Conservation (phyloP, 73 alveolate species). For the Halteria grandinella region DNA sequence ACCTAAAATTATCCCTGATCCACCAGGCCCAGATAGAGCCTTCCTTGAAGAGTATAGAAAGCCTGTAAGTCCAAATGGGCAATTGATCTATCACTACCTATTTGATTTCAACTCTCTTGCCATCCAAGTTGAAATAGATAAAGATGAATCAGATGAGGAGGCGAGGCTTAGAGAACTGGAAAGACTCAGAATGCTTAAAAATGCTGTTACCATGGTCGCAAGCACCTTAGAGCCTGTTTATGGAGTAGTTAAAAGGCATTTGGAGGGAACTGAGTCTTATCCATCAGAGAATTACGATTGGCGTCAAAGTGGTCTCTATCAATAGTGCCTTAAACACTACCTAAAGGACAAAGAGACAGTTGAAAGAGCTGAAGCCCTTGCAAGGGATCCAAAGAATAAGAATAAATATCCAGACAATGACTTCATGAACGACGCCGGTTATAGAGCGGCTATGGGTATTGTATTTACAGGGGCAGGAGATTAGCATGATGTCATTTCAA, state of each 20-base stretch:
- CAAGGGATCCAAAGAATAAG: not conserved
- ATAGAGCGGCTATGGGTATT: too few relatives aligned
- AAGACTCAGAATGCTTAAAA: not conserved
- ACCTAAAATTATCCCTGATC: not conserved
- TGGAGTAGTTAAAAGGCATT: too few relatives aligned
- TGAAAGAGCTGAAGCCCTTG: not conserved
- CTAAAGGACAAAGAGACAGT: not conserved
- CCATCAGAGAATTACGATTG: constrained; percentile 18
- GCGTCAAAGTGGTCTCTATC: constrained; percentile 3
- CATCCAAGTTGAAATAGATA: too few relatives aligned
- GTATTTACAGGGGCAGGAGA: too few relatives aligned
- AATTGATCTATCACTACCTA: too few relatives aligned
- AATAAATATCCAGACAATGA: not conserved
- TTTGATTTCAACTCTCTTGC: too few relatives aligned
- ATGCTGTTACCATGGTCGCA: too few relatives aligned
- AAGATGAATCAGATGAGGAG: too few relatives aligned
- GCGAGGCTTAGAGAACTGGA: constrained; percentile 12
- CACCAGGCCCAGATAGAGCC: not conserved
- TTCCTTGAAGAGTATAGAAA: not conserved
- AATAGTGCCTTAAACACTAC: not conserved
- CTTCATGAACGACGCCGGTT: not conserved
- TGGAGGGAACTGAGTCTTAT: too few relatives aligned
- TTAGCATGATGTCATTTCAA: not conserved
- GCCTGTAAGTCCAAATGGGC: not conserved
- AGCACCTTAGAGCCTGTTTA: too few relatives aligned